Evolutionary conservation across 208 protist genomes (phyloP).

Genomic region (Wallacemonas collosoma): DNA sequence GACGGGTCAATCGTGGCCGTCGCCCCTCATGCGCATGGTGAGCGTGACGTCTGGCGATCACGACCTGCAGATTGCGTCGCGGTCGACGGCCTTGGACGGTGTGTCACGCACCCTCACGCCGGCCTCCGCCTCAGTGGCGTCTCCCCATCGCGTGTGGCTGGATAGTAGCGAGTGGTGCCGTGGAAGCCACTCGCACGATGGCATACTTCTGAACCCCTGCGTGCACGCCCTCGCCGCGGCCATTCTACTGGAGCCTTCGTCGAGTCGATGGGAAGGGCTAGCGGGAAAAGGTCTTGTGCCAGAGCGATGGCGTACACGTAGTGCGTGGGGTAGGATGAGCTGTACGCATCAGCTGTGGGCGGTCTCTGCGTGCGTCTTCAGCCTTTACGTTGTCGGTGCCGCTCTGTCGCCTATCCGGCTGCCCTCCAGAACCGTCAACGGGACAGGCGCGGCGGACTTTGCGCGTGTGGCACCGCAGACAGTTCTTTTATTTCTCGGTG

Average conservation of each 20-base stretch:
- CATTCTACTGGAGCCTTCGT: slow-evolving; percentile 11
- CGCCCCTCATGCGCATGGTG: slow-evolving; percentile 11
- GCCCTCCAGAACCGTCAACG: too few species aligned
- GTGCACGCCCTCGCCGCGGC: slow-evolving; percentile 26
- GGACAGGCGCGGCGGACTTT: background rate
- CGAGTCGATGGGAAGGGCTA: background rate
- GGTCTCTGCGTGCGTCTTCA: slow-evolving; percentile 7
- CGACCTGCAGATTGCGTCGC: slow-evolving; percentile 46
- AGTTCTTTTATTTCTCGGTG: slow-evolving; percentile 14
- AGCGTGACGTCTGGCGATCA: slow-evolving; percentile 49
- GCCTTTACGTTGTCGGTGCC: background rate
- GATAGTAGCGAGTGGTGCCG: slow-evolving; percentile 33
- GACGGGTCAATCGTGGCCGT: too few species aligned
- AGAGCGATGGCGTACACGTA: background rate
- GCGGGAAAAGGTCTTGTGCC: background rate
- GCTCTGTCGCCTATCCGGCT: background rate
- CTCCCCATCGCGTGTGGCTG: slow-evolving; percentile 7
- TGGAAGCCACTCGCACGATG: slow-evolving; percentile 39
- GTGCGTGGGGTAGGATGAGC: background rate
- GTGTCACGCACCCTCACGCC: background rate
- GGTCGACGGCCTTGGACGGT: slow-evolving; percentile 21
- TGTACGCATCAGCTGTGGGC: slow-evolving; percentile 20
- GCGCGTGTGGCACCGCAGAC: background rate
- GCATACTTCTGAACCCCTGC: slow-evolving; percentile 38
- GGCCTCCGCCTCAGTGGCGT: too few species aligned